Evolutionary conservation across 2,329 filamentous ascomycete species (phyloP), one percentile per base, ranked within the genome.

Genomic region (Fusarium nelsonii): DNA sequence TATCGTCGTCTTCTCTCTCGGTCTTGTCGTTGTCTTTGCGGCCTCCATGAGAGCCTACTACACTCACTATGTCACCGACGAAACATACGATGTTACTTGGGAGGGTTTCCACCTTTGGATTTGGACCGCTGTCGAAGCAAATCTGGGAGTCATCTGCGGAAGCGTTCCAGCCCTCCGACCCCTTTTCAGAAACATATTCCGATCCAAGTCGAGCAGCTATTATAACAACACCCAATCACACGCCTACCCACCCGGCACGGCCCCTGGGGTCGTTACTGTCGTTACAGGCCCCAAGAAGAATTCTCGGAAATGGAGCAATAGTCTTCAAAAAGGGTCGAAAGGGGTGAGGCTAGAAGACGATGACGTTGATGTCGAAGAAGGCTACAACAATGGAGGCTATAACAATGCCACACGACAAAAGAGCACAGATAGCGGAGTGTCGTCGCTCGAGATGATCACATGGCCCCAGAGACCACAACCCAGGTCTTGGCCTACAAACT

Each of bases 51-150:
- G 80, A 3, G 75, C 76, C 4, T 81, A 81, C 59, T 82, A 78
- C 75, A 71, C 78, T 20, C 71, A 77, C 50, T 71, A 75, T 48
- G 78, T 81, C 11, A 76, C 79, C 8, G 65, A 75, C 32, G 43
- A 75, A 34, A 80, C 78, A 3, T 81, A 79, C 68, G 80, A 82
- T 62, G 76, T 81, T 0, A 82, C 80, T 4, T 82, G 80, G 80
- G 68, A 80, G 9, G 79, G 80, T 1, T 79, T 79, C 45, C 68
- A 79, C 15, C 71, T 82, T 18, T 82, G 80, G 80, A 78, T 81
- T 32, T 82, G 80, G 80, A 81, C 80, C 2, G 78, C 80, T 4
- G 76, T 81, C 23, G 80, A 82, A 60, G 79, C 78, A 3, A 81
- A 82, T 48, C 63, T 82, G 20, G 80, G 79, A n/a, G 76, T 82